Base-by-base conservation (phyloP, 352 stramenopile genomes). In the Aphanomyces stellatus region DNA sequence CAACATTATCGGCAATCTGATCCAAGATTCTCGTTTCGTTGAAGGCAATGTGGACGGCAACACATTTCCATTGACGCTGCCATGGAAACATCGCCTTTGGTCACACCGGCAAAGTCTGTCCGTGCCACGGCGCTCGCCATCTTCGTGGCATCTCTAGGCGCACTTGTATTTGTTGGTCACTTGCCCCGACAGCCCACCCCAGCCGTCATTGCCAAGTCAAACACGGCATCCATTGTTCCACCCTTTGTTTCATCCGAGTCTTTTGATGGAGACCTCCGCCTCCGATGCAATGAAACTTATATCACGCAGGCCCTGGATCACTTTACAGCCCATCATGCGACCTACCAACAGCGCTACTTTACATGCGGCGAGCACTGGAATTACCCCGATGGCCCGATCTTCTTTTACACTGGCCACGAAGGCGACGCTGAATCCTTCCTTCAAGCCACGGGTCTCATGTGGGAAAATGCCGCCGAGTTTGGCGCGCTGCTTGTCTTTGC, bases 341-440 rank as follows among this genome's bases (percentile, higher is more conserved):
- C 57, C 11, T 65, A 65, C 43, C 41, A 82, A 4, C 74, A 90
- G 73, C 71, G 80, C 43, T 91, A 89, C 73, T 91, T 89, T 63
- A 71, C 89, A 10, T 90, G 82, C 64, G 72, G 72, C 28, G 73
- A 72, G 15, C 74, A 65, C 43, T 65, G 57, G 57, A 55, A 30
- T 27, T 25, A 10, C 56, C 74, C 78, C 28, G 73, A 87, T 48
- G 80, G 84, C n/a, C 76, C 81, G 33, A 93, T 97, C 65, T 95
- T 98, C 68, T 97, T 97, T 73, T 97, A 98, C 72, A 88, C 89
- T 0, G 96, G 96, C 51, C 98, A 99, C 71, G 96, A 99, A 73
- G 93, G 90, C 5, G 81, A 97, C 43, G 86, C 98, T 3, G 86
- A 96, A 68, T 76, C 97, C 48, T 98, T 98, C 73, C 75, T 98